A percentile compares a stretch with the other conserved stretches of the same genome.
Conservation (phyloP, 306 rosid genomes). For the Spatholobus suberectus region DNA sequence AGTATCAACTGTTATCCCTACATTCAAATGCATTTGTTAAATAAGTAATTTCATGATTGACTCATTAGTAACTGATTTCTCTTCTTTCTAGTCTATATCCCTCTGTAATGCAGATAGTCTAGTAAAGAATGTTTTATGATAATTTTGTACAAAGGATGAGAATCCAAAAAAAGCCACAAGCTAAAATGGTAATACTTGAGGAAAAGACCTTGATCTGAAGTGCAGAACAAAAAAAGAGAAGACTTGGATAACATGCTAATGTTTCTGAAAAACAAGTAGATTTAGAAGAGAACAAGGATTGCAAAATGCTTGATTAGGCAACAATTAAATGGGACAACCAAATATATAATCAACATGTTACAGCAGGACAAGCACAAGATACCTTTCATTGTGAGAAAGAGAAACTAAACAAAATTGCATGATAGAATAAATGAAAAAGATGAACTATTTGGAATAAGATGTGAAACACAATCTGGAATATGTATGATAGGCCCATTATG, state of each 20-base stretch:
- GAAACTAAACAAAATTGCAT: slow-evolving; percentile 5
- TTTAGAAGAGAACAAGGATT: neutral
- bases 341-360: neutral
- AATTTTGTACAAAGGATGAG: slow-evolving; percentile 1
- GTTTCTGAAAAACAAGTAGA: neutral
- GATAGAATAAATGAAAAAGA: neutral
- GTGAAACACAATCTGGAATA: slow-evolving; percentile 12
- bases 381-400: slow-evolving; percentile 4
- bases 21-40: slow-evolving; percentile 2
- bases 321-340: slow-evolving; percentile 8
- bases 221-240: neutral
- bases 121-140: neutral
- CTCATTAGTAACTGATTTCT: neutral
- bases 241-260: neutral
- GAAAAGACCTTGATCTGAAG: neutral
- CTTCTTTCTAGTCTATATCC: neutral
- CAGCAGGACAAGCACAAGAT: slow-evolving; percentile 16
- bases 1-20: neutral
- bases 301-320: slow-evolving; percentile 21
- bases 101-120: neutral
- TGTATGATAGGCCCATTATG: neutral
- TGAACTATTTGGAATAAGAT: neutral
- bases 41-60: neutral
- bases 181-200: slow-evolving; percentile 5
- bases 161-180: neutral